phyloP scores from a whole-genome alignment of 2,329 filamentous ascomycete genomes.

The Aspergillus phoenicis region DNA sequence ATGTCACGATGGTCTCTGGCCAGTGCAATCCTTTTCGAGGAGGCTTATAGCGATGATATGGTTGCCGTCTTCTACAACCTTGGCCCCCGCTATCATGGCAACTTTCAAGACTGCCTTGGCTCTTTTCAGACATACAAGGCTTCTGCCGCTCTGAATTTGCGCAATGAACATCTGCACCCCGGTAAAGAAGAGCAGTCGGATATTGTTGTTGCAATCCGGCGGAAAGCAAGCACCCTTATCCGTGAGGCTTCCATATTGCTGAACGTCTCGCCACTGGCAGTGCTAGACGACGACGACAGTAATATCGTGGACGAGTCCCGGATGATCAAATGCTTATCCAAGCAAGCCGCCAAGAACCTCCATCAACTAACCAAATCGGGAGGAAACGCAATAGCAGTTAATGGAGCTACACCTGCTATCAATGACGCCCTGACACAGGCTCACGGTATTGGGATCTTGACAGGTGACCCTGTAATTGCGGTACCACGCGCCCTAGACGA shows the following conservation, averaged over 20 bases:
- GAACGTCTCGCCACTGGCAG: constrained; percentile 77
- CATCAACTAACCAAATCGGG: constrained; percentile 71
- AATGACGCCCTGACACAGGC: constrained; percentile 83
- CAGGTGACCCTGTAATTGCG: constrained; percentile 78
- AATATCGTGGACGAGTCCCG: constrained; percentile 72
- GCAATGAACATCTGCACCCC: constrained; percentile 86
- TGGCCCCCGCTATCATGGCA: constrained; percentile 87
- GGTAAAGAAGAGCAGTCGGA: constrained; percentile 90
- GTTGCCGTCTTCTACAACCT: constrained; percentile 88
- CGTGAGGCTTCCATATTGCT: constrained; percentile 80
- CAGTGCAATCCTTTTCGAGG: constrained; percentile 84
- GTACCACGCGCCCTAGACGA: constrained; percentile 86
- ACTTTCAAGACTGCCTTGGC: constrained; percentile 94
- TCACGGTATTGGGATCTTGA: constrained; percentile 79
- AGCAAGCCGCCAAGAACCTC: constrained; percentile 67
- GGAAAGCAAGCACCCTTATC: constrained; percentile 78
- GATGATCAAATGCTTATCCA: constrained; percentile 74
- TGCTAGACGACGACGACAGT: constrained; percentile 78
- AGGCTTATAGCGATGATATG: constrained; percentile 85
- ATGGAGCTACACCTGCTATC: constrained; percentile 81
- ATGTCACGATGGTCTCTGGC: constrained; percentile 85
- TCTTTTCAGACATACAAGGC: constrained; percentile 96
- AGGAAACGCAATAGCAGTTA: constrained; percentile 79
- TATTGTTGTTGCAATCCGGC: constrained; percentile 83
- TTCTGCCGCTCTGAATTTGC: constrained; percentile 83